These are phyloP conservation scores for Cutaneotrichosporon sp. DNA, from an alignment of 1,284 basidiomycete species.

Conservation along the genomic window DNA sequence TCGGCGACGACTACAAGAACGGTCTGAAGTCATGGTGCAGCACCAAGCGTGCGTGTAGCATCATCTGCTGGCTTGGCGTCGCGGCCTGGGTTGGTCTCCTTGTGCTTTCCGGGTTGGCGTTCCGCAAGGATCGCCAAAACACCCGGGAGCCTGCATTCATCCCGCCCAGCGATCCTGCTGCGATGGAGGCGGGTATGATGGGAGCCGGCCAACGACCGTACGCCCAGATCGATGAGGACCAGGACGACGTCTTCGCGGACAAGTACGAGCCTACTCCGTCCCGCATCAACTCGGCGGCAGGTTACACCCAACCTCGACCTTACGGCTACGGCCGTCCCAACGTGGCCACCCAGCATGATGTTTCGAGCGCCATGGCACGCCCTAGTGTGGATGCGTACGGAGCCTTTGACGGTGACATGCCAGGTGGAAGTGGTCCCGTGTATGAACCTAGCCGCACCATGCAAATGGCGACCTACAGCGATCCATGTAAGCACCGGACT, in stretches of 20 bases:
- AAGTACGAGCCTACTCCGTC: constrained; percentile 26
- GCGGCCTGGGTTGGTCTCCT: constrained; percentile 32
- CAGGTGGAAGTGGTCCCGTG: constrained; percentile 4
- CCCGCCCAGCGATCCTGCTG: constrained; percentile 20
- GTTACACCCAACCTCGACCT: constrained; percentile 19
- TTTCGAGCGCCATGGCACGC: constrained; percentile 44
- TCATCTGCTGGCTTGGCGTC: constrained; percentile 67
- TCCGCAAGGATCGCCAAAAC: constrained; percentile 31
- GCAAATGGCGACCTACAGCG: constrained; percentile 49
- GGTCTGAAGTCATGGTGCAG: constrained; percentile 73
- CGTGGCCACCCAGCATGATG: constrained; percentile 29
- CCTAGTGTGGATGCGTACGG: constrained; percentile 78
- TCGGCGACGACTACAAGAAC: constrained; percentile 64
- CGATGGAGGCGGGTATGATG: constrained; percentile 4
- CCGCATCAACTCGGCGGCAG: constrained; percentile 35
- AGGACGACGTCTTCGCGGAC: constrained; percentile 34
- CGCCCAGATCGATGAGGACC: constrained; percentile 21
- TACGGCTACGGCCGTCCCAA: constrained; percentile 25
- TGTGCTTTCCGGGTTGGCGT: constrained; percentile 29
- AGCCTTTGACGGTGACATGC: constrained; percentile 60
- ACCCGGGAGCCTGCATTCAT: constrained; percentile 36
- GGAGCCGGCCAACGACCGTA: constrained; percentile 17
- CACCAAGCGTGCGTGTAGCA: constrained; percentile 78
- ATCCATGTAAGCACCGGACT: constrained; percentile 53
- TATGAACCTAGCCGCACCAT: constrained; percentile 65